Conservation (phyloP, 768 basidiomycete species). For the Mycena leptocephala region DNA sequence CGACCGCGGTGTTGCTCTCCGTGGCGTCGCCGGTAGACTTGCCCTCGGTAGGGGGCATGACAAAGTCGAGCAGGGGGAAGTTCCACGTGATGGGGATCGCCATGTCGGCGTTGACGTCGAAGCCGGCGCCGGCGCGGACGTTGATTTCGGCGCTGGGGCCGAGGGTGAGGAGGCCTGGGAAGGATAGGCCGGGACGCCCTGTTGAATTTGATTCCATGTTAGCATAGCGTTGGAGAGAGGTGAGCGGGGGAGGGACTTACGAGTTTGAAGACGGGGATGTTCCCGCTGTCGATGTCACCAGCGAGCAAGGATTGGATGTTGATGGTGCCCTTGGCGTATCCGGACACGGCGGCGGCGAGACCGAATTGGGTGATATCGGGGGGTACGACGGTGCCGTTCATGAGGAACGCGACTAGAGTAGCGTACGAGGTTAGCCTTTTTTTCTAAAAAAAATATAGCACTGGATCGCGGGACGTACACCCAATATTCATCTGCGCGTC, state of each 20-base stretch:
- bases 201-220: neutral
- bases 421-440: neutral
- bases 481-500: constrained; percentile 20
- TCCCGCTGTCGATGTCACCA: constrained; percentile 13
- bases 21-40: neutral
- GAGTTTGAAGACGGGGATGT: constrained; percentile 19
- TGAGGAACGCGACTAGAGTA: constrained; percentile 10
- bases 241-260: neutral
- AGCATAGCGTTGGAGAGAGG: neutral
- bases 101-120: constrained; percentile 13
- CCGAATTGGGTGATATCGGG: neutral
- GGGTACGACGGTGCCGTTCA: constrained; percentile 17
- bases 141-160: constrained; percentile 9
- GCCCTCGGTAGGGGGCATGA: constrained; percentile 7
- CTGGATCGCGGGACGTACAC: neutral
- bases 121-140: constrained; percentile 9
- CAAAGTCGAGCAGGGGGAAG: constrained; percentile 17
- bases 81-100: constrained; percentile 15
- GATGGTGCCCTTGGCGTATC: constrained; percentile 23
- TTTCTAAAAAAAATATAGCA: neutral
- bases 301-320: constrained; percentile 6
- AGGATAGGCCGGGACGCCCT: constrained; percentile 1
- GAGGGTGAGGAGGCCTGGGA: constrained; percentile 11
- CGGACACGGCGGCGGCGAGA: constrained; percentile 8
- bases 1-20: constrained; percentile 4